Percentiles rank a stretch among this genome's conserved stretches.
Conservation (phyloP, 2,329 filamentous ascomycete species). For the Cephalotrichum gorgonifer region DNA sequence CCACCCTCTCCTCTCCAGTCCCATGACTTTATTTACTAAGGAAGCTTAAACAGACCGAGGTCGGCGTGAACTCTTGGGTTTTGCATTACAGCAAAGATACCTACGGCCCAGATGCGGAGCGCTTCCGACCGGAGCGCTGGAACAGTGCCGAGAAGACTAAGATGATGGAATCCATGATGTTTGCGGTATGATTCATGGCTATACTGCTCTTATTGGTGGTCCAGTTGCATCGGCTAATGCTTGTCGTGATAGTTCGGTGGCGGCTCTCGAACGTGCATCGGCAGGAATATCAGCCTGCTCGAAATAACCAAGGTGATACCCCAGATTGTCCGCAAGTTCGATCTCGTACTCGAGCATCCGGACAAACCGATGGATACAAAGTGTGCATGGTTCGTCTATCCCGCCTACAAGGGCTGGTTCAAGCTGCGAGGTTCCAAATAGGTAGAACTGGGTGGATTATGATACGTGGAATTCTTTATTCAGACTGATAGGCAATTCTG, state of each 20-base stretch:
- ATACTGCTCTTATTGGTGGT: constrained; percentile 5
- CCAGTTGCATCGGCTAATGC: neutral
- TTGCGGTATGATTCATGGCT: too few relatives aligned
- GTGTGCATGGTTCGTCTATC: too few relatives aligned
- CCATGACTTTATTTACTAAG: neutral
- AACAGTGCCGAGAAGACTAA: constrained; percentile 2
- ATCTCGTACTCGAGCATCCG: too few relatives aligned
- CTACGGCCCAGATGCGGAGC: constrained; percentile 24
- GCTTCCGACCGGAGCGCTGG: constrained; percentile 28
- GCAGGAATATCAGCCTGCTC: constrained; percentile 11
- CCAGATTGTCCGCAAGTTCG: constrained; percentile 9
- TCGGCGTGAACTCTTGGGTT: constrained; percentile 31
- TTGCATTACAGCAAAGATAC: constrained; percentile 26
- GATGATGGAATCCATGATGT: constrained; percentile 11
- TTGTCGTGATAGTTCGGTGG: constrained; percentile 32
- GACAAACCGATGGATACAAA: too few relatives aligned
- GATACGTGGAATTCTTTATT: too few relatives aligned
- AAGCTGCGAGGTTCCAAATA: too few relatives aligned
- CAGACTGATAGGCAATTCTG: too few relatives aligned
- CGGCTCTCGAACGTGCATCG: constrained; percentile 39
- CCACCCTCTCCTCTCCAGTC: neutral
- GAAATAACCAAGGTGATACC: constrained; percentile 11
- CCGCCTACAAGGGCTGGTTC: too few relatives aligned
- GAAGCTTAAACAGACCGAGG: constrained; percentile 13
- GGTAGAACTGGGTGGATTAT: too few relatives aligned